phyloP scores from a whole-genome alignment of 805 yeast genomes.

The Komagataella pastoris region DNA sequence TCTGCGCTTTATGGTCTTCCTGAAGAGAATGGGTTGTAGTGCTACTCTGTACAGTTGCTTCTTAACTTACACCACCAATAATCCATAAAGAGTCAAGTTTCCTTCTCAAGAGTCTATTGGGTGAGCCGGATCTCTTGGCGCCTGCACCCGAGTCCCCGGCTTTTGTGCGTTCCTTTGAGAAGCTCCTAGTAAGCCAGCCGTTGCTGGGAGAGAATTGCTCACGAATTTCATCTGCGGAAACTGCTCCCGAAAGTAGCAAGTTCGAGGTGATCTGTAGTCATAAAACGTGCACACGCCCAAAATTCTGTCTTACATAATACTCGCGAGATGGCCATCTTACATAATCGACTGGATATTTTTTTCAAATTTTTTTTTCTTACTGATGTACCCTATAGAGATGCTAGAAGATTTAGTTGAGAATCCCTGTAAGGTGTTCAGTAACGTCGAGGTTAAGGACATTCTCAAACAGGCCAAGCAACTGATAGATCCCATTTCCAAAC shows the following conservation, averaged over 20 bases:
- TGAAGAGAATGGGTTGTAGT: too few species aligned
- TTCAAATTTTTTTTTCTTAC: neutral
- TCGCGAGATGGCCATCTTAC: neutral
- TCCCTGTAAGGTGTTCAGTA: neutral
- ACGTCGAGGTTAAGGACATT: constrained; percentile 4
- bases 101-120: too few species aligned
- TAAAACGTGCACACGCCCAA: neutral
- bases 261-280: neutral
- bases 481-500: constrained; percentile 38
- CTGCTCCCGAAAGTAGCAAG: neutral
- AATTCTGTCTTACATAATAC: neutral
- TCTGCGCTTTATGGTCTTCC: too few species aligned
- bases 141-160: too few species aligned
- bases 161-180: too few species aligned
- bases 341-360: neutral
- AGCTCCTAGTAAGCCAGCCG: too few species aligned
- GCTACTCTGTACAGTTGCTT: too few species aligned
- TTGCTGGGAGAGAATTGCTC: too few species aligned
- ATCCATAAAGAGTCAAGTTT: too few species aligned
- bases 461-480: constrained; percentile 28
- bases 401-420: neutral
- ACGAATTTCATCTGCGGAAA: too few species aligned
- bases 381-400: neutral
- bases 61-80: too few species aligned
- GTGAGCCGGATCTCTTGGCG: too few species aligned